These are phyloP conservation scores for Vachellia collinsii DNA, from an alignment of 306 rosid genomes.

Conservation along the genomic window DNA sequence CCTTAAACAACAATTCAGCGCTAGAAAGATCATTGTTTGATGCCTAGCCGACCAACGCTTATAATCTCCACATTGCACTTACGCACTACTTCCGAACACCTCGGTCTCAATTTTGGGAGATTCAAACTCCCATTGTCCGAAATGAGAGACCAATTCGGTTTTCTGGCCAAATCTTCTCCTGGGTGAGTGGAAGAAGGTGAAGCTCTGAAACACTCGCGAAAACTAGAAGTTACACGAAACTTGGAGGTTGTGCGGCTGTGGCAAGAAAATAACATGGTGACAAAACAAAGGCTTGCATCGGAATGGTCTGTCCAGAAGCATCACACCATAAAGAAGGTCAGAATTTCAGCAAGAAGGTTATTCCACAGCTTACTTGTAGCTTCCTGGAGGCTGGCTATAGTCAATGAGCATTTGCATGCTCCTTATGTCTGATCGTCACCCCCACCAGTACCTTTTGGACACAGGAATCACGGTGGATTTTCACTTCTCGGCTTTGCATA, in stretches of 20 bases:
- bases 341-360: too few relatives aligned
- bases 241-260: slow-evolving; percentile 1
- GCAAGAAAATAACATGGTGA: neutral
- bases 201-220: slow-evolving; percentile 29
- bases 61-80: slow-evolving; percentile 38
- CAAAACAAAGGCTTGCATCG: neutral
- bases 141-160: slow-evolving; percentile 1
- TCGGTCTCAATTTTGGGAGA: slow-evolving; percentile 9
- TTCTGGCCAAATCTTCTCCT: neutral
- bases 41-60: slow-evolving; percentile 33
- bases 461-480: too few relatives aligned
- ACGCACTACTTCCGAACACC: slow-evolving; percentile 1
- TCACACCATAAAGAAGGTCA: too few relatives aligned
- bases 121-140: neutral
- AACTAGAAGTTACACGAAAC: neutral
- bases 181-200: slow-evolving; percentile 23
- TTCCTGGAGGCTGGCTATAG: too few relatives aligned
- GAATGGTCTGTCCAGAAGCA: too few relatives aligned
- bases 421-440: too few relatives aligned
- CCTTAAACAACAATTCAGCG: slow-evolving; percentile 40
- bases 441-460: too few relatives aligned
- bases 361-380: too few relatives aligned
- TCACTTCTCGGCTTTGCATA: too few relatives aligned
- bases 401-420: too few relatives aligned
- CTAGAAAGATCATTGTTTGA: slow-evolving; percentile 10